phyloP scores from a whole-genome alignment of 345 rosid genomes.

The Lagerstroemia speciosa region DNA sequence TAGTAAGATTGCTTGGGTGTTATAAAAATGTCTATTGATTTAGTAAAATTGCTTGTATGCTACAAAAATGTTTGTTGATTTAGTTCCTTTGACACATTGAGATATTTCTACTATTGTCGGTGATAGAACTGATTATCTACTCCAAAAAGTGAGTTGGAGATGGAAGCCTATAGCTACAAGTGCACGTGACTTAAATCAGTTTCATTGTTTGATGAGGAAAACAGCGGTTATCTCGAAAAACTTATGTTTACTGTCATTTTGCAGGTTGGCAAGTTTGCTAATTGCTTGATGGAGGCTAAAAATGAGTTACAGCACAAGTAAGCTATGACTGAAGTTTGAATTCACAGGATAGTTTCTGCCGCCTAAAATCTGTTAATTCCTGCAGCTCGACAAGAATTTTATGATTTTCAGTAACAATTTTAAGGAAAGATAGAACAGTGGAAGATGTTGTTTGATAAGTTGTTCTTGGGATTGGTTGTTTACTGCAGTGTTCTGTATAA shows the following conservation, averaged over 20 bases:
- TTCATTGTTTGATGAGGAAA: not conserved
- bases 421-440: not conserved
- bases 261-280: conserved; percentile 82
- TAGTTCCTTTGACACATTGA: no score
- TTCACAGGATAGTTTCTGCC: no score
- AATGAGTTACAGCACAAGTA: conserved; percentile 79
- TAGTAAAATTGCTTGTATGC: no score
- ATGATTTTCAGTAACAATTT: not conserved
- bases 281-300: conserved; percentile 72
- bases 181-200: not conserved
- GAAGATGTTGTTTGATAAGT: not conserved
- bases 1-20: no score
- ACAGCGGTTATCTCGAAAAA: not conserved
- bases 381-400: no score
- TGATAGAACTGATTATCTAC: no score
- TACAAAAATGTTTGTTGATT: no score
- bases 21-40: no score
- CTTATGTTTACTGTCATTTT: conserved; percentile 5
- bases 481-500: not conserved
- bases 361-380: no score
- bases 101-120: no score
- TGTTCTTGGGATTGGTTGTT: not conserved
- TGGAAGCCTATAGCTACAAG: not conserved
- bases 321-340: conserved; percentile 17
- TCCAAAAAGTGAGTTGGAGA: not conserved